phyloP scores from a whole-genome alignment of 1,139 yeast genomes.

The Candida dubliniensis region DNA sequence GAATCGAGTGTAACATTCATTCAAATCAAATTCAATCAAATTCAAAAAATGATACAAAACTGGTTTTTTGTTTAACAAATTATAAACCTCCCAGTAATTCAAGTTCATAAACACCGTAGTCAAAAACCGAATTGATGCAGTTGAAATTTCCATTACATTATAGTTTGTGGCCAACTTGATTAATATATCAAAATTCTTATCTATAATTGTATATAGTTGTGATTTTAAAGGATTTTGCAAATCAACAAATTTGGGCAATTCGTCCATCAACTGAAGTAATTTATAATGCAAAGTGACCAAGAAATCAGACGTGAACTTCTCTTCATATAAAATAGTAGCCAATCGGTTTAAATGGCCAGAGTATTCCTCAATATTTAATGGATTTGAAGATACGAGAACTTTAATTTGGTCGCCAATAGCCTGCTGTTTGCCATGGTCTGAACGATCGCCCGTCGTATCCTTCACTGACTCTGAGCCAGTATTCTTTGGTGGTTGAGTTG shows the following conservation, averaged over 20 bases:
- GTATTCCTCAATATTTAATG: constrained; percentile 36
- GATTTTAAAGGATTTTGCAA: constrained; percentile 32
- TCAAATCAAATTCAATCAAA: constrained; percentile 40
- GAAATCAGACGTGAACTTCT: constrained; percentile 17
- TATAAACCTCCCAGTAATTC: constrained; percentile 50
- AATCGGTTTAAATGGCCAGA: constrained; percentile 39
- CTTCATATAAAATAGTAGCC: constrained; percentile 28
- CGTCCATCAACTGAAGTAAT: constrained; percentile 26
- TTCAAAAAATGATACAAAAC: constrained; percentile 42
- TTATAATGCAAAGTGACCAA: constrained; percentile 24
- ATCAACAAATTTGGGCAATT: constrained; percentile 24
- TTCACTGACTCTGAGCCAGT: background rate
- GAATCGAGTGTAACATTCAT: constrained; percentile 41
- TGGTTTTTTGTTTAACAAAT: constrained; percentile 45
- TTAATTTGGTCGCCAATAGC: constrained; percentile 28
- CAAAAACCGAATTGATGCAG: constrained; percentile 39
- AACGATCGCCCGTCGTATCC: background rate
- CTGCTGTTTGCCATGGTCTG: constrained; percentile 4
- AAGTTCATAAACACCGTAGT: constrained; percentile 40
- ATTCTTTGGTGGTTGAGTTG: too few relatives aligned
- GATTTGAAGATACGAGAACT: constrained; percentile 29
- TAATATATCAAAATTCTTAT: constrained; percentile 41
- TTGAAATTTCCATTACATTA: constrained; percentile 32
- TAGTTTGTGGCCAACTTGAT: constrained; percentile 36
- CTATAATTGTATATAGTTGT: constrained; percentile 36